A percentile compares a stretch with the other conserved stretches of the same genome.
These are phyloP conservation scores for Ustilago trichophora DNA, from an alignment of 1,284 basidiomycete genomes.

Conservation along the genomic window DNA sequence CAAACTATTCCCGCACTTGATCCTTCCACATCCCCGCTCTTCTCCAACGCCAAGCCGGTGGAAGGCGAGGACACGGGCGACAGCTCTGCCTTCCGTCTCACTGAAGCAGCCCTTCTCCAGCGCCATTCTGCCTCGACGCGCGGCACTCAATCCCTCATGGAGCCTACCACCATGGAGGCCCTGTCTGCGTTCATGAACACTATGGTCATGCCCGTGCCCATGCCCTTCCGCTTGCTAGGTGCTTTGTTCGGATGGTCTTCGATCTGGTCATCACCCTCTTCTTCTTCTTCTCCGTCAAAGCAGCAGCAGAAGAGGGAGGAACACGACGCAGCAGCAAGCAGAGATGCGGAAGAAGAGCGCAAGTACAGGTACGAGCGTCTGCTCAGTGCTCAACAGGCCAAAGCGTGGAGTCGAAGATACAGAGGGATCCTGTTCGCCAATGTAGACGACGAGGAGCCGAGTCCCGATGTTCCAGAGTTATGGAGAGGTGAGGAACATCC, in stretches of 20 bases:
- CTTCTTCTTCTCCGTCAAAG: not conserved
- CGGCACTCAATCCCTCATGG: conserved; percentile 17
- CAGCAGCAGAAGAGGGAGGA: not conserved
- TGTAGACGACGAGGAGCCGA: conserved; percentile 41
- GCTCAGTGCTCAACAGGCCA: conserved; percentile 47
- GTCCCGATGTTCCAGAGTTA: conserved; percentile 35
- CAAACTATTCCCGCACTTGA: conserved; percentile 2
- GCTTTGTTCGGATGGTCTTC: conserved; percentile 39
- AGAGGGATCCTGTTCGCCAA: conserved; percentile 44
- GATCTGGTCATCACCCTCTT: conserved; percentile 16
- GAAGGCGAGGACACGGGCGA: conserved; percentile 21
- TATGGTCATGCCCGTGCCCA: conserved; percentile 50
- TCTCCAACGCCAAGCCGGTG: conserved; percentile 28
- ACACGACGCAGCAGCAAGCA: conserved; percentile 5
- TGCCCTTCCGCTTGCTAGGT: conserved; percentile 38
- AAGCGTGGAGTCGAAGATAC: conserved; percentile 45
- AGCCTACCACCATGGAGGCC: conserved; percentile 46
- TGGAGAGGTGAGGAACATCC: conserved; percentile 50
- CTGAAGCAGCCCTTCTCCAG: conserved; percentile 35
- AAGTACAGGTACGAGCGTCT: conserved; percentile 40
- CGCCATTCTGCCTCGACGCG: conserved; percentile 21
- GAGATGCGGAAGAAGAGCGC: conserved; percentile 24
- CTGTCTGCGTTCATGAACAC: conserved; percentile 43
- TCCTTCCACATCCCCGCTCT: conserved; percentile 23
- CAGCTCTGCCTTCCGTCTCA: conserved; percentile 10